These are phyloP conservation scores for Aphanomyces stellatus DNA, from an alignment of 352 stramenopile genomes.

Conservation along the genomic window DNA sequence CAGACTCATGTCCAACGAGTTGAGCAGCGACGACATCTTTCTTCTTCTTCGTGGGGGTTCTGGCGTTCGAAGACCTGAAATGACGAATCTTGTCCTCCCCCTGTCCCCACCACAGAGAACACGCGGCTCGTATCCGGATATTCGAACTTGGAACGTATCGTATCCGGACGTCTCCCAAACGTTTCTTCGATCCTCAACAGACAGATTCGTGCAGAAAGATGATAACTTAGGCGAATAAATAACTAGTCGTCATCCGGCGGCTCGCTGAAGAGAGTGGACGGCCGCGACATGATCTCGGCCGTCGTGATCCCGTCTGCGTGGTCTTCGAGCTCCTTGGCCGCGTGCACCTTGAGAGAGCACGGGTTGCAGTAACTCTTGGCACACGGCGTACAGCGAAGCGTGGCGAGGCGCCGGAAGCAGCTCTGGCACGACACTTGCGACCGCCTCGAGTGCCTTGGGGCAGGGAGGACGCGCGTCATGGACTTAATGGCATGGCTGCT, in stretches of 20 bases:
- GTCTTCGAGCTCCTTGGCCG: not conserved
- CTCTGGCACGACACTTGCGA: not conserved
- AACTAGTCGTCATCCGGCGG: too few species aligned
- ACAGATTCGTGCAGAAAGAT: too few species aligned
- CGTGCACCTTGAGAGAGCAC: not conserved
- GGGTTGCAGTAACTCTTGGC: not conserved
- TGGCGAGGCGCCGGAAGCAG: not conserved
- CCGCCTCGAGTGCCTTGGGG: not conserved
- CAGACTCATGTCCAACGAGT: slow-evolving; percentile 76
- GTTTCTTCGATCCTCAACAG: too few species aligned
- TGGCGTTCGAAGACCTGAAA: slow-evolving; percentile 2
- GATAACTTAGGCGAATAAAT: too few species aligned
- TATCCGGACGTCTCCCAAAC: too few species aligned
- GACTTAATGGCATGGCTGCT: not conserved
- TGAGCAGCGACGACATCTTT: slow-evolving; percentile 66
- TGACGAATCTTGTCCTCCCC: slow-evolving; percentile 19
- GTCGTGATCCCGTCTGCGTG: not conserved
- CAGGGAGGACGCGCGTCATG: not conserved
- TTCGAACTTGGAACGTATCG: not conserved
- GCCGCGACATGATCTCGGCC: not conserved
- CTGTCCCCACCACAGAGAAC: slow-evolving; percentile 9
- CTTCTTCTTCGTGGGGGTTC: not conserved
- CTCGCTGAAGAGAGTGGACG: not conserved
- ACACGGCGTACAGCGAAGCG: not conserved
- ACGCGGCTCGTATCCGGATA: not conserved